phyloP scores from a whole-genome alignment of 2,329 filamentous ascomycete genomes.

The Penicillium sp. region DNA sequence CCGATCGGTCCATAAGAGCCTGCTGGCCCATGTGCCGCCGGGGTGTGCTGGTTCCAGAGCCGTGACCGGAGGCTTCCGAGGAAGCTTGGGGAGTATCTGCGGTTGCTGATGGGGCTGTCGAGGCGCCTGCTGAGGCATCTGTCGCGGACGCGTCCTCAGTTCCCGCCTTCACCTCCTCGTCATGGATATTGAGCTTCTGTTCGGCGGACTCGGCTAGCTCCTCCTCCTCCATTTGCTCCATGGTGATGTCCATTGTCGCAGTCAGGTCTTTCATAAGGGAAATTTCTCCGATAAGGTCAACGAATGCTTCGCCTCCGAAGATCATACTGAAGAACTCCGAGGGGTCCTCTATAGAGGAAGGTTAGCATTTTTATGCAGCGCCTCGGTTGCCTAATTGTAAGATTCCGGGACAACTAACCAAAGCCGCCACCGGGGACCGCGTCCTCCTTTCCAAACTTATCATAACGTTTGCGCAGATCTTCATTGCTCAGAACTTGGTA shows the following conservation, averaged over 20 bases:
- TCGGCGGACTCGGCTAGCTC: conserved; percentile 58
- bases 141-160: conserved; percentile 31
- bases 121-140: neutral
- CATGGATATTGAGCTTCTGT: conserved; percentile 48
- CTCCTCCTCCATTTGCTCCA: conserved; percentile 74
- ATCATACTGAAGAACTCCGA: conserved; percentile 98
- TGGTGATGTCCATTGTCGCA: conserved; percentile 96
- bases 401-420: conserved; percentile 50
- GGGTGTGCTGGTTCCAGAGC: conserved; percentile 49
- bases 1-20: conserved; percentile 83
- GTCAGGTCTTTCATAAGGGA: conserved; percentile 98
- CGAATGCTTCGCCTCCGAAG: conserved; percentile 93
- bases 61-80: conserved; percentile 20
- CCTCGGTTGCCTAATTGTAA: neutral
- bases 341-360: conserved; percentile 67
- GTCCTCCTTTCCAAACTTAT: conserved; percentile 95
- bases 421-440: conserved; percentile 90
- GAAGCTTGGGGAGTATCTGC: conserved; percentile 3
- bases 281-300: conserved; percentile 97
- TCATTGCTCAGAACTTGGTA: conserved; percentile 81
- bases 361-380: neutral
- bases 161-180: conserved; percentile 47
- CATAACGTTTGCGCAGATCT: conserved; percentile 86
- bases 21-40: conserved; percentile 70
- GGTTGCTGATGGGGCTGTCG: neutral